Evolutionary conservation across 2,329 filamentous ascomycete genomes (phyloP).

Genomic region (Trichoderma sp.): DNA sequence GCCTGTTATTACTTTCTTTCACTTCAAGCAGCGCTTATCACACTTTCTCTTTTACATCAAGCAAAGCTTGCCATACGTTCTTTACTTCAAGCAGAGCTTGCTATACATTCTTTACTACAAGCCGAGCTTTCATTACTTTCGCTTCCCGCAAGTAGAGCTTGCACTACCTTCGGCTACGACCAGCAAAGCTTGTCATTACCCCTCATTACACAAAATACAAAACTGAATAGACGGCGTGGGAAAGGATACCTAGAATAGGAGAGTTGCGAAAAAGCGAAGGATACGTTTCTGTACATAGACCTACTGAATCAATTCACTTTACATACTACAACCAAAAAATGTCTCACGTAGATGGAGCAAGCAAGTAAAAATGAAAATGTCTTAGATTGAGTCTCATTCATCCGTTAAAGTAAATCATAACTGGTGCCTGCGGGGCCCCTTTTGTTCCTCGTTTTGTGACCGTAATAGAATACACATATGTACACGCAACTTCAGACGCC

Average conservation of each 20-base stretch:
- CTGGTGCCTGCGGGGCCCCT: neutral
- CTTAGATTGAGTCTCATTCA: constrained; percentile 12
- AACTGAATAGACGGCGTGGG: neutral
- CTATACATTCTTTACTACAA: no score
- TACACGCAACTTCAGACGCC: constrained; percentile 9
- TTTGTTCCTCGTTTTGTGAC: constrained; percentile 1
- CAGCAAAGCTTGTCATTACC: neutral
- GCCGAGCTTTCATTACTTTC: no score
- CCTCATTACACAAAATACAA: neutral
- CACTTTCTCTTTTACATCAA: neutral
- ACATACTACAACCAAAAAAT: neutral
- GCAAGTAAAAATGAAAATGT: neutral
- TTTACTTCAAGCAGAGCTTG: neutral
- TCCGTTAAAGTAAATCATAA: constrained; percentile 13
- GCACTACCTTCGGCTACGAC: no score
- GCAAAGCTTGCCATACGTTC: neutral
- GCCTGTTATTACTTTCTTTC: neutral
- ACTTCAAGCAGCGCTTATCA: neutral
- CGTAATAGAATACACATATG: constrained; percentile 15
- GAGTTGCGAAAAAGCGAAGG: neutral
- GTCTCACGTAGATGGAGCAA: neutral
- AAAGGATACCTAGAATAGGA: neutral
- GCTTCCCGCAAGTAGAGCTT: no score
- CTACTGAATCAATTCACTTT: neutral
- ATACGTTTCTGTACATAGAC: neutral